phyloP scores from a whole-genome alignment of 176 grass and related monocot species.

The Ensete ventricosum region DNA sequence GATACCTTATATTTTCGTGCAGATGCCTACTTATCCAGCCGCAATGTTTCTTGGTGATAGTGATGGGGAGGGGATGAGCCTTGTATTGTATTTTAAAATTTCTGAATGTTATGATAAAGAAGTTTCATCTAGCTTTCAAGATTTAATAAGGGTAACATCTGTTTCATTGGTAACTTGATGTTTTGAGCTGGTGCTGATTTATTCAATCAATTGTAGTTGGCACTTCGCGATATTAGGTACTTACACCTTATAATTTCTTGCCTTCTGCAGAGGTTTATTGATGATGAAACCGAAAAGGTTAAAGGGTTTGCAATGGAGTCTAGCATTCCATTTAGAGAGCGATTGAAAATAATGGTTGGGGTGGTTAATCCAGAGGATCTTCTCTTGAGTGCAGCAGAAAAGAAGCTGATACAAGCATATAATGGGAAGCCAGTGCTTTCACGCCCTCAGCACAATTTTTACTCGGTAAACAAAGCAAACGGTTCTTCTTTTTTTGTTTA shows the following conservation, averaged over 20 bases:
- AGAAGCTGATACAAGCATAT: conserved; percentile 79
- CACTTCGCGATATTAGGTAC: background rate
- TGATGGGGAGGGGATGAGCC: conserved; percentile 80
- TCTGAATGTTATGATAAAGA: conserved; percentile 91
- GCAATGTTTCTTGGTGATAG: conserved; percentile 88
- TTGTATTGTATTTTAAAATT: conserved; percentile 83
- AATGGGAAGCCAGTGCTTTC: conserved; percentile 97
- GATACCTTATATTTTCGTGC: conserved; percentile 9
- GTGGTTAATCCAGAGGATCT: conserved; percentile 91
- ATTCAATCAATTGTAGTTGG: background rate
- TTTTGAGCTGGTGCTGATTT: background rate
- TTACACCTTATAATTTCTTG: conserved; percentile 3
- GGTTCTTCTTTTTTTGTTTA: conserved; percentile 11
- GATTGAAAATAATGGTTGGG: conserved; percentile 85
- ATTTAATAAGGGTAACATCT: conserved; percentile 54
- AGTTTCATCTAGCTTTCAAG: conserved; percentile 80
- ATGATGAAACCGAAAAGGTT: conserved; percentile 72
- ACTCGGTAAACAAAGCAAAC: conserved; percentile 38
- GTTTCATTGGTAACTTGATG: background rate
- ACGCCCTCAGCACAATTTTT: conserved; percentile 84
- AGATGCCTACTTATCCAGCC: conserved; percentile 94
- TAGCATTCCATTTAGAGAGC: conserved; percentile 57
- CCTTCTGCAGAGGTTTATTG: conserved; percentile 52
- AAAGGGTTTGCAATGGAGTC: conserved; percentile 81
- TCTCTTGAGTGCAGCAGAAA: conserved; percentile 62